Evolutionary conservation across 1,284 basidiomycete genomes (phyloP).

Genomic region (Rhodofomes roseus): DNA sequence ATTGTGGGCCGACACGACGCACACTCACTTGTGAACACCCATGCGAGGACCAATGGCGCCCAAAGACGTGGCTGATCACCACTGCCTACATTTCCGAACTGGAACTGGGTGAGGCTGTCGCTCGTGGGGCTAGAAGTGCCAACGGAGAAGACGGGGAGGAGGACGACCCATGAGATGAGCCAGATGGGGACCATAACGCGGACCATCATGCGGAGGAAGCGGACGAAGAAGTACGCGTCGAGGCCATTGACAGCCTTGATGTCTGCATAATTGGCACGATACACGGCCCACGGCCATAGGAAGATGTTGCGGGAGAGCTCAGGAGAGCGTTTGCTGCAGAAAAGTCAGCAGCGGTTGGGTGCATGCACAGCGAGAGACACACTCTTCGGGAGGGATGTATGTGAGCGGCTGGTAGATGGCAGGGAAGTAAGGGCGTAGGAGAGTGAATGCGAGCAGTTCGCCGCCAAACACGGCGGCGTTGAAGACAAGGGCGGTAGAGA

Average conservation of each 20-base stretch:
- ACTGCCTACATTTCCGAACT: constrained; percentile 73
- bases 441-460: constrained; percentile 68
- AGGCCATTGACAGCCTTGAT: constrained; percentile 79
- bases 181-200: constrained; percentile 82
- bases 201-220: constrained; percentile 82
- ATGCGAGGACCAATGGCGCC: constrained; percentile 73
- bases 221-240: constrained; percentile 93
- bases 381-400: constrained; percentile 48
- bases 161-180: constrained; percentile 69
- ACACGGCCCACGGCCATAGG: constrained; percentile 59
- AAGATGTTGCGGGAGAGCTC: constrained; percentile 44
- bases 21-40: constrained; percentile 70
- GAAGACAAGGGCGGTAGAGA: constrained; percentile 75
- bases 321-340: constrained; percentile 49
- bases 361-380: constrained; percentile 19
- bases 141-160: constrained; percentile 67
- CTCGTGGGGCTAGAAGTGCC: constrained; percentile 44
- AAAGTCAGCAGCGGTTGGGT: not conserved
- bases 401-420: constrained; percentile 81
- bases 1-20: not conserved
- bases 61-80: constrained; percentile 58
- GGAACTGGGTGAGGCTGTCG: constrained; percentile 71
- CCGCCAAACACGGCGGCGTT: constrained; percentile 64
- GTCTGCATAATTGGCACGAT: constrained; percentile 52
- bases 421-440: constrained; percentile 69